Percentiles rank a stretch among this genome's conserved stretches.
Conservation (phyloP, 106 monocot genomes). For the Allium sativum region DNA sequence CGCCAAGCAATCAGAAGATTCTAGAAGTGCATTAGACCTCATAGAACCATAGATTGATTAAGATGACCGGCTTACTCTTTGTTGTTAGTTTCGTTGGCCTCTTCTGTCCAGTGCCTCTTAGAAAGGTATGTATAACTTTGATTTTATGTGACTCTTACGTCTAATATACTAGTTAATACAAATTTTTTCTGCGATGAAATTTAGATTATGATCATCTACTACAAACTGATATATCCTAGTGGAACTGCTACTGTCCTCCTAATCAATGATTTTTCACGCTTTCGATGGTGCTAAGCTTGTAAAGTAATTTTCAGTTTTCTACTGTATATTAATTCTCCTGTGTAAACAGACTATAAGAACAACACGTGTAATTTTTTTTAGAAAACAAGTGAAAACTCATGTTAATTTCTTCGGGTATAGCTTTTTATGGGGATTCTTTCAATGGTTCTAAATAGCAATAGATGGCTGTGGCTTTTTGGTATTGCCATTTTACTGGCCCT, state of each 20-base stretch:
- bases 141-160: too few relatives aligned
- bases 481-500: too few relatives aligned
- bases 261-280: slow-evolving; percentile 26
- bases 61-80: slow-evolving; percentile 82
- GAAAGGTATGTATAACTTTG: slow-evolving; percentile 42
- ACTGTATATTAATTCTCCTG: neutral
- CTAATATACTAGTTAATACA: too few relatives aligned
- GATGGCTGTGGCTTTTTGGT: slow-evolving; percentile 52
- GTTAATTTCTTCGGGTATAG: slow-evolving; percentile 46
- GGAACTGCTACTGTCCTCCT: slow-evolving; percentile 23
- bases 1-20: slow-evolving; percentile 40
- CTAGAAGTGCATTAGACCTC: slow-evolving; percentile 29
- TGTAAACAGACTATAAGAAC: too few relatives aligned
- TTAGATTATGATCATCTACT: slow-evolving; percentile 28
- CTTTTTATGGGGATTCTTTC: slow-evolving; percentile 79
- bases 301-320: slow-evolving; percentile 2
- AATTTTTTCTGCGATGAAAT: too few relatives aligned
- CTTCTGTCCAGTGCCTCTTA: slow-evolving; percentile 57
- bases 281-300: slow-evolving; percentile 19
- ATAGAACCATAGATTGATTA: slow-evolving; percentile 51
- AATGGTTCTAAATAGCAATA: slow-evolving; percentile 56
- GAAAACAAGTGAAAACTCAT: slow-evolving; percentile 49
- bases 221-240: slow-evolving; percentile 25
- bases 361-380: slow-evolving; percentile 5
- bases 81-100: slow-evolving; percentile 73